Evolutionary conservation across 2,329 filamentous ascomycete genomes (phyloP), one percentile per base, ranked within the genome.

Genomic region (Ophiostoma perfectum): DNA sequence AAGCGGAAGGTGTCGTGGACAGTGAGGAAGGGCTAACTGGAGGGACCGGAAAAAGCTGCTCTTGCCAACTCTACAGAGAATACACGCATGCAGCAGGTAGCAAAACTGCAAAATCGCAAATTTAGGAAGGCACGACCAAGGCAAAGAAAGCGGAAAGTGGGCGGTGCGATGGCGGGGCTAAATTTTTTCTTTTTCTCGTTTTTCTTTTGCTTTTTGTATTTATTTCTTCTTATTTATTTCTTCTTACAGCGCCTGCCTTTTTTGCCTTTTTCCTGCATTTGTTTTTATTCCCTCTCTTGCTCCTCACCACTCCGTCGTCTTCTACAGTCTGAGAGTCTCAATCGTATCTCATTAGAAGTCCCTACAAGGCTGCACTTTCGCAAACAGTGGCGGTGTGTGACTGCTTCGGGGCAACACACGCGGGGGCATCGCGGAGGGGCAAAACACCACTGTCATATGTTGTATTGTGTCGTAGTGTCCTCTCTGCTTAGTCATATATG

Each of bases 81-180:
- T 3, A 18, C 27, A 27, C 49, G 16, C 45, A 11, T 49, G 12
- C 45, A 49, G 12, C 45, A n/a, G 49, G 42, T 16, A 11, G 16
- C 52, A 64, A 64, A 64, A 55, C 27, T 27, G 27, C 27, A 27
- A 27, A 27, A 27, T 27, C 63, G 39, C 14, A 8, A 12, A 18
- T 55, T 55, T 55, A 11, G 68, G 66, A 66, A 70, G 66, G 55
- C 66, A 64, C 68, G 64, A 67, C 68, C 55, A 64, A 66, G 42
- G 45, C 42, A 44, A 12, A 44, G 42, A 27, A 6, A 66, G 58
- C 16, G 38, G 39, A 65, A 67, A 64, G 67, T 69, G 68, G 66
- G 68, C 63, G 64, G 55, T 70, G 66, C 60, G 66, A 66, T 70
- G 66, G 68, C 68, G 69, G 69, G 69, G 69, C 66, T 68, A 66